phyloP scores from a whole-genome alignment of 805 yeast genomes.

The Diddensiella caesifluorescens region DNA sequence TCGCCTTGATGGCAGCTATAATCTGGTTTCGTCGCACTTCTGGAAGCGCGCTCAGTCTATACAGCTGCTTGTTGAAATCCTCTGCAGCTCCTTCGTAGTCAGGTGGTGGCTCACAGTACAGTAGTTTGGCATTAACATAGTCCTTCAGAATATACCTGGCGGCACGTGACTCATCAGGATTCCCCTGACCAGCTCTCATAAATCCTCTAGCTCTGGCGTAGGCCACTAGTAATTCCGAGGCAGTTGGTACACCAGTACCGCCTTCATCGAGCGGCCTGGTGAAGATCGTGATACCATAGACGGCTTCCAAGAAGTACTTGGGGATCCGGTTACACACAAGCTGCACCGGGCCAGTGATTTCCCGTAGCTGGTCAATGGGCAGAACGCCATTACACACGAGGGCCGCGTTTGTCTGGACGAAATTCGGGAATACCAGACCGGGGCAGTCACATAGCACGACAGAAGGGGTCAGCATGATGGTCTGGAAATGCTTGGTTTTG shows the following conservation, averaged over 20 bases:
- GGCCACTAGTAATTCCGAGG: conserved; percentile 81
- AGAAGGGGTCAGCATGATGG: conserved; percentile 75
- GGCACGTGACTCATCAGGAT: conserved; percentile 95
- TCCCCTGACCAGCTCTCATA: conserved; percentile 88
- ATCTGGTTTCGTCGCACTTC: conserved; percentile 68
- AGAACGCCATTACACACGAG: conserved; percentile 97
- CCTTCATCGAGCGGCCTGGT: conserved; percentile 76
- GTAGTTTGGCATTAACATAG: conserved; percentile 85
- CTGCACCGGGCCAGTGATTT: conserved; percentile 81
- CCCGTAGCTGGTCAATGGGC: conserved; percentile 95
- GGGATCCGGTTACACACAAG: conserved; percentile 86
- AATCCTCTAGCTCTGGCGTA: conserved; percentile 96
- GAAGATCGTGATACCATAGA: conserved; percentile 86
- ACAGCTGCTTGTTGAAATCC: conserved; percentile 74
- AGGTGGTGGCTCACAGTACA: conserved; percentile 89
- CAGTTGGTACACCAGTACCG: conserved; percentile 80
- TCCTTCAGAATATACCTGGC: conserved; percentile 89
- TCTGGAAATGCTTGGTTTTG: conserved; percentile 97
- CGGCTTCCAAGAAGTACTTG: conserved; percentile 78
- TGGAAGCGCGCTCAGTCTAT: conserved; percentile 59
- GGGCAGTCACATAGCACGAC: conserved; percentile 97
- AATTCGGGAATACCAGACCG: conserved; percentile 96
- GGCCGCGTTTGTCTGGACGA: conserved; percentile 94
- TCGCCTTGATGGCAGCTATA: conserved; percentile 47
- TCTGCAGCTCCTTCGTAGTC: conserved; percentile 47